A percentile compares a stretch with the other conserved stretches of the same genome.
Conservation (phyloP, 2,329 filamentous ascomycete species). For the Colletotrichum nymphaeae region DNA sequence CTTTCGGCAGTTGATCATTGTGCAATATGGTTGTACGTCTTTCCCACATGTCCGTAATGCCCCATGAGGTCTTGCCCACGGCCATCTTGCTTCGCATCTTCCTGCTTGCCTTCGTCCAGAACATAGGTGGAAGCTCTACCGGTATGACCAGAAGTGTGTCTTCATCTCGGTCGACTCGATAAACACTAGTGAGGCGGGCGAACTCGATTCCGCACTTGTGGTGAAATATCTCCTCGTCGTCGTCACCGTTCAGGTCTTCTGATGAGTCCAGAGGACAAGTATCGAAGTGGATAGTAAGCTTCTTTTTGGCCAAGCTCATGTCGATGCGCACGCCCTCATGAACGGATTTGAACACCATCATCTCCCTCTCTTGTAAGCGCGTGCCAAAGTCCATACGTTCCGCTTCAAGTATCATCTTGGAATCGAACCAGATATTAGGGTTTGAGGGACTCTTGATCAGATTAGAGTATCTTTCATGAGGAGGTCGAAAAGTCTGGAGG, state of each 20-base stretch:
- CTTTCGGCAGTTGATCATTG: constrained; percentile 44
- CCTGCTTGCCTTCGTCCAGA: constrained; percentile 28
- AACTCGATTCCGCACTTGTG: constrained; percentile 60
- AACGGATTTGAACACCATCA: constrained; percentile 68
- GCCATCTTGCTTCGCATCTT: constrained; percentile 37
- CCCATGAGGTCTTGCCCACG: constrained; percentile 46
- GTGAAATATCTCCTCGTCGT: constrained; percentile 33
- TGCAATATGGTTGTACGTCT: constrained; percentile 59
- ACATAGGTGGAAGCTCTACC: constrained; percentile 20
- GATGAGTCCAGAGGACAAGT: not conserved
- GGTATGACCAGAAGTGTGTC: constrained; percentile 9
- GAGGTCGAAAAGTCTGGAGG: not conserved
- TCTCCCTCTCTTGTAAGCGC: constrained; percentile 61
- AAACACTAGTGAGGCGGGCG: constrained; percentile 56
- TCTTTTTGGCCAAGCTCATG: constrained; percentile 52
- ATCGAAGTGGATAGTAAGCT: constrained; percentile 54
- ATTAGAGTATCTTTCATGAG: not conserved
- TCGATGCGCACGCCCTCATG: constrained; percentile 46
- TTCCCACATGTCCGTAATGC: constrained; percentile 57
- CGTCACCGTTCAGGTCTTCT: constrained; percentile 33
- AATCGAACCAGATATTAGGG: constrained; percentile 44
- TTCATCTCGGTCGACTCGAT: constrained; percentile 45
- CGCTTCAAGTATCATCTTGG: constrained; percentile 54
- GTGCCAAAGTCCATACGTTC: constrained; percentile 71
- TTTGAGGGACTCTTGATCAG: constrained; percentile 45